Evolutionary conservation across 179 eudicot species (phyloP).

Genomic region (Camellia oleifera): DNA sequence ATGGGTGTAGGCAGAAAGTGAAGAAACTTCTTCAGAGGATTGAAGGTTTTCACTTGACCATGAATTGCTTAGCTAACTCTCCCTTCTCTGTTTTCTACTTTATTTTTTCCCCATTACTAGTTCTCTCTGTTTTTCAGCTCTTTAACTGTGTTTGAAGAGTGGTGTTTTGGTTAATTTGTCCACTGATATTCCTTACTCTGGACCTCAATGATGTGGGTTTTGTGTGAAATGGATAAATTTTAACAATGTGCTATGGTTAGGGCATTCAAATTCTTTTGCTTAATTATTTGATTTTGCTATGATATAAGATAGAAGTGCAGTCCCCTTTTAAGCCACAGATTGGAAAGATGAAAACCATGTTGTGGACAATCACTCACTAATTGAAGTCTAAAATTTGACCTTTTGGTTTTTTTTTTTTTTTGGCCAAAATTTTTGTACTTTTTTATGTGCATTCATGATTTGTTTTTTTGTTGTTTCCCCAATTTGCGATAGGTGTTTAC

Average conservation of each 20-base stretch:
- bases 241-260: neutral
- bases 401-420: neutral
- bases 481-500: conserved; percentile 54
- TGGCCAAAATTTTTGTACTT: too few species aligned
- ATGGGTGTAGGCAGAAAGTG: conserved; percentile 75
- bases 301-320: neutral
- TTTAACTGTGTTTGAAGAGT: neutral
- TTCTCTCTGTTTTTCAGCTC: neutral
- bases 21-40: conserved; percentile 74
- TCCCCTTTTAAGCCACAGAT: neutral
- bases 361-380: neutral
- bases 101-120: neutral
- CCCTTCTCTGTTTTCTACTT: neutral
- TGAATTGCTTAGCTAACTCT: neutral
- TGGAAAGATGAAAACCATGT: neutral
- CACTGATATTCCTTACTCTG: neutral
- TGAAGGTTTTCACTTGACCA: conserved; percentile 46
- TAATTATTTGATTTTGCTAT: neutral
- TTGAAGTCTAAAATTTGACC: neutral
- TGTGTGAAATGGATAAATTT: neutral
- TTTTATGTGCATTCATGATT: too few species aligned
- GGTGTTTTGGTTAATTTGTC: neutral
- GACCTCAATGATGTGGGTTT: neutral
- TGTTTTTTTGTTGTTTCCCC: neutral
- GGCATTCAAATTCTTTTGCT: neutral